Conservation (phyloP, 2,329 filamentous ascomycete species). For the Cercospora citrullina region DNA sequence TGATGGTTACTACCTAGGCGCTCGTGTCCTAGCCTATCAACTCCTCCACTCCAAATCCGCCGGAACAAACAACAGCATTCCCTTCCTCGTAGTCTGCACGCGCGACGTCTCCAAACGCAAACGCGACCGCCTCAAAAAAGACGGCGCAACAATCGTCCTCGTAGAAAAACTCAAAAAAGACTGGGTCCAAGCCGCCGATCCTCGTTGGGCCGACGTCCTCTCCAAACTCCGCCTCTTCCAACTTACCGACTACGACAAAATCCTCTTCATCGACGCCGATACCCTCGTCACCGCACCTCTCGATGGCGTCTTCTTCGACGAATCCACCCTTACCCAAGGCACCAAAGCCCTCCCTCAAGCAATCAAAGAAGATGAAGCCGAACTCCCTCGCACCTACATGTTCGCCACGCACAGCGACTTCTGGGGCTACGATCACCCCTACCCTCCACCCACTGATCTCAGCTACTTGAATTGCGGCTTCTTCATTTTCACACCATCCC, state of each 20-base stretch:
- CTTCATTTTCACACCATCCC: constrained; percentile 41
- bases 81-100: constrained; percentile 43
- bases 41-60: constrained; percentile 41
- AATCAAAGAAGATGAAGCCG: constrained; percentile 38
- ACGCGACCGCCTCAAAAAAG: constrained; percentile 38
- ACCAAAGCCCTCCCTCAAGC: constrained; percentile 30
- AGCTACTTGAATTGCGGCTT: constrained; percentile 42
- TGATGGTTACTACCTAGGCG: constrained; percentile 41
- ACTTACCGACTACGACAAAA: constrained; percentile 38
- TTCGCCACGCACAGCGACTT: constrained; percentile 41
- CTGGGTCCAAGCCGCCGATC: constrained; percentile 34
- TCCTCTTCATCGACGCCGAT: constrained; percentile 42
- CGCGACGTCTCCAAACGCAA: constrained; percentile 39
- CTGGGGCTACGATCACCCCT: constrained; percentile 37
- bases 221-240: constrained; percentile 42
- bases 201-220: constrained; percentile 40
- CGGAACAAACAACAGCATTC: constrained; percentile 40
- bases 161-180: constrained; percentile 38
- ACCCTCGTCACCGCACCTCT: constrained; percentile 34
- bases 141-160: constrained; percentile 41
- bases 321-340: constrained; percentile 37
- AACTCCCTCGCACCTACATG: constrained; percentile 43
- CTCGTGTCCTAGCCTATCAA: constrained; percentile 42
- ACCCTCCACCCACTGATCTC: constrained; percentile 34
- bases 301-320: constrained; percentile 40